Base-by-base conservation (phyloP, 2,329 filamentous ascomycete genomes). In the Coccinonectria pachysandricola region DNA sequence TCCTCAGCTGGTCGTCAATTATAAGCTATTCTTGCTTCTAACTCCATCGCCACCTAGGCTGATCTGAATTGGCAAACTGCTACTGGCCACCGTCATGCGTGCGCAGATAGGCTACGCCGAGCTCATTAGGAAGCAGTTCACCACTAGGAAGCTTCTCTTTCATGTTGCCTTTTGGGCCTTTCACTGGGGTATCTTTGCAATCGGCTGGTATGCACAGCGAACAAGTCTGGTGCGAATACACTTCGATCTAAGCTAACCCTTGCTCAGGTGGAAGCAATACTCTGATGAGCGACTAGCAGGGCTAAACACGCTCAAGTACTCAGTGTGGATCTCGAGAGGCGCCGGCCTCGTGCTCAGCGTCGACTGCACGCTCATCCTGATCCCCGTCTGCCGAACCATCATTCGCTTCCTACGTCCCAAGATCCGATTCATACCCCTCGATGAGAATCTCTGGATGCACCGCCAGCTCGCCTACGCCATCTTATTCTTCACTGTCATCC, bases 391-490 rank as follows among this genome's bases (percentile, higher is more conserved):
- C 64, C 72, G 91, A 42, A 96, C 88, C 33, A 62, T 96, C 16
- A 71, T 98, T 50, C 75, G 84, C 52, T 80, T 75, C 50, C 56
- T 96, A 30, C 74, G 91, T 38, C 91, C 91, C 14, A 93, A 92
- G 63, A 59, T 94, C 39, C 73, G 75, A 54, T 94, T 81, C 63
- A 53, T 96, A 8, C 91, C 91, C 5, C 68, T 98, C n/a, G 91
- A 98, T 48, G 91, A 98, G 60, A 92, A 86, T 33, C 71, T 87
- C 40, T 98, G 86, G 86, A 92, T 98, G 57, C 91, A 98, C 62
- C 72, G 88, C 39, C 91, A 98, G 56, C 71, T 93, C 21, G 88
- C 91, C 11, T 98, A 98, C 52, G 67, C 85, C 1, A 64, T 96
- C 60, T 65, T 96, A 3, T 50, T 94, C 29, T 98, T 87, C 56